These are phyloP conservation scores for Sporothrix phasma DNA, from an alignment of 2,329 filamentous ascomycete genomes.

Conservation along the genomic window DNA sequence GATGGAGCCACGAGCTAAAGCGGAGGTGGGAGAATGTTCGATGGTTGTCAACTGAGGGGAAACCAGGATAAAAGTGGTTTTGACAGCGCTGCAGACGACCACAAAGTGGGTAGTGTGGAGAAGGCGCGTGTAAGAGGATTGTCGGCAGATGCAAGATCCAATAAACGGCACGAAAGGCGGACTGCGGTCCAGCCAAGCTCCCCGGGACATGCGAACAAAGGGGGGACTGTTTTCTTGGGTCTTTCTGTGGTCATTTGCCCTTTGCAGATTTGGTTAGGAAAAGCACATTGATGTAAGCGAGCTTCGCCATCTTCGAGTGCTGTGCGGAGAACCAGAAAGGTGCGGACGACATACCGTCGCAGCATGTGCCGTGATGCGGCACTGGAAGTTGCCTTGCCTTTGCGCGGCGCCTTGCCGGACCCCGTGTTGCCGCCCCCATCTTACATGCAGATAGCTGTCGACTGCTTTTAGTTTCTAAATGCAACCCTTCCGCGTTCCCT, in stretches of 20 bases:
- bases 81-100: conserved; percentile 4
- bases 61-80: conserved; percentile 2
- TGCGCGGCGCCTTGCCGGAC: not conserved
- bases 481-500: not conserved
- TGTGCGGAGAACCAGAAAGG: not conserved
- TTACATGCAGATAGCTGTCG: not conserved
- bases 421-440: not conserved
- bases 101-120: conserved; percentile 13
- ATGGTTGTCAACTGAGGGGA: conserved; percentile 14
- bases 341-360: not conserved
- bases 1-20: conserved; percentile 1
- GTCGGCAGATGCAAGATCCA: conserved; percentile 19
- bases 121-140: conserved; percentile 6
- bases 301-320: no score
- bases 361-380: conserved; percentile 1
- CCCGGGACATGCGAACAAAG: not conserved
- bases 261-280: not conserved
- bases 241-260: not conserved
- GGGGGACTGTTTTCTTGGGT: not conserved
- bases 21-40: not conserved
- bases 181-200: no score
- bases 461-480: not conserved
- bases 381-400: not conserved
- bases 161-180: conserved; percentile 8
- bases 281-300: no score